Evolutionary conservation across 306 rosid species (phyloP), one percentile per base, ranked within the genome.

Genomic region (Phaseolus lunatus): DNA sequence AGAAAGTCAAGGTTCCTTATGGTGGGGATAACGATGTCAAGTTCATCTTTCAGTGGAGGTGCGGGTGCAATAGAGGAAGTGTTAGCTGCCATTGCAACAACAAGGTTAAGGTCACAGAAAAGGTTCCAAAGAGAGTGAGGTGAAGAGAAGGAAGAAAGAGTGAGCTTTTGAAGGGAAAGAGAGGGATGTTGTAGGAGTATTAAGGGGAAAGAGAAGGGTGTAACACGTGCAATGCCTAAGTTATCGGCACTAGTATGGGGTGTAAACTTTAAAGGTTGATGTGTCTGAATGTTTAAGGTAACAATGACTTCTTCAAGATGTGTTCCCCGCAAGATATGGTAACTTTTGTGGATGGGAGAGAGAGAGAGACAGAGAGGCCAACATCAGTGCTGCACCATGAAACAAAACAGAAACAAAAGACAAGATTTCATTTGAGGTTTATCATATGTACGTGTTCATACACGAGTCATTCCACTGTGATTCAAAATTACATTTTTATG

Each of bases 11-110:
- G 94, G 82, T 93, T 93, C 75, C 98, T 80, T 58, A 93, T 93
- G 9, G 98, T 93, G 9, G 98, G 98, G 61, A 93, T 93, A 52
- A 93, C 94, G 54, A 93, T 93, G 76, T 93, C 97, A 27, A 93
- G 96, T 86, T 93, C 96, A 78, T 93, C 90, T 48, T 84, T 93
- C 84, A 93, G 72, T 39, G 44, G 59, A 0, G 92, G 86, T 56
- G 79, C 1, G 20, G 73, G 26, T 12, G 18, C 3, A 13, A 24
- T 19, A 18, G 56, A 67, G 9, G 54, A 7, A 19, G 68, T n/a
- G 1, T 13, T 31, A 45, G 80, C 4, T 43, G 48, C 79, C 85
- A 72, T 77, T 9, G 63, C 18, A 13, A 5, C 3, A 35, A 20
- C 5, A 71, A 52, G n/a, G 20, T 5, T 16, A 29, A 35, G 44